Base-by-base conservation (phyloP, 768 basidiomycete genomes). In the Amanita molliuscula region DNA sequence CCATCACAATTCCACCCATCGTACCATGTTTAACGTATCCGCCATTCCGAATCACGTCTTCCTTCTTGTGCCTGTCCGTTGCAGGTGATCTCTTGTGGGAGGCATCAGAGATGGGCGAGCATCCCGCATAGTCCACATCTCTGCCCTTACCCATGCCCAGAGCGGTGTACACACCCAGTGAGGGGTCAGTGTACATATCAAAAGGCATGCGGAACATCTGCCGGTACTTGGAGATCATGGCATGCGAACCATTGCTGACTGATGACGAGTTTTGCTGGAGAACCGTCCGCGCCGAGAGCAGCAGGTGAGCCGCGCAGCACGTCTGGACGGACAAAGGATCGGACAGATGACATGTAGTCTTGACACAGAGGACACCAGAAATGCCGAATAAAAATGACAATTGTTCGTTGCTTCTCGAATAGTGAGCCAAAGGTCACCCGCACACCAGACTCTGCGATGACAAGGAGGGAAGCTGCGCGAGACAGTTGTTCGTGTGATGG, bases 331-430 rank as follows among this genome's bases (percentile, higher is more conserved):
- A 69, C 65, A 69, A 57, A 57, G n/a, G 61, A 63, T 54, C 59
- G 66, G 55, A 88, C 72, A 29, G 80, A 82, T 36, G 77, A 71
- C 74, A 93, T 80, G 63, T 94, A 96, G 62, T 95, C 91, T 59
- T 91, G 88, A 63, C 88, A 90, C 10, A 81, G 65, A 0, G 87
- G 83, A 60, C 90, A 93, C 86, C 82, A 88, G 66, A 92, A 92
- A 64, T 91, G 88, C 37, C 92, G 73, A 54, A 96, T 83, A 68
- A 95, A 95, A 36, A 92, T 66, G 47, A 91, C 80, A 54, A 92
- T 74, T 0, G 83, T 84, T 51, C 68, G 68, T 43, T 68, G 69
- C 6, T 59, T 54, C 28, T 58, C 70, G 58, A 84, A 82, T 35
- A 95, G 63, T 20, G 81, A 76, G 0, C 85, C 83, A 53, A 94